phyloP scores from a whole-genome alignment of 345 rosid genomes.

The Populus pruinosa region DNA sequence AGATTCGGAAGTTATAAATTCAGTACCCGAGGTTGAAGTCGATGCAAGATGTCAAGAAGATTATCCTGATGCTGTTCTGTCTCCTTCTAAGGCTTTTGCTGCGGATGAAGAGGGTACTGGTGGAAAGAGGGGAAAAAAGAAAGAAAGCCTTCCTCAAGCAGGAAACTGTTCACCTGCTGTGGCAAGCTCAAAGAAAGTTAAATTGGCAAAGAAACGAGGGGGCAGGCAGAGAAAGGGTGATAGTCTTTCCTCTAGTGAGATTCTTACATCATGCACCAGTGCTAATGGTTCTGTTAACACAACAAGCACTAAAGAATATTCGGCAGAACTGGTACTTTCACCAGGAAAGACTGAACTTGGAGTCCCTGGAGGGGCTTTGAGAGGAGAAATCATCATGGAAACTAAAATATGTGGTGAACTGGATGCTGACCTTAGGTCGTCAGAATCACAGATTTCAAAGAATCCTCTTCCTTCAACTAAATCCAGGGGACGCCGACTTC shows the following conservation, averaged over 20 bases:
- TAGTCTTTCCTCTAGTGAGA: constrained; percentile 22
- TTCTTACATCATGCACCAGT: constrained; percentile 19
- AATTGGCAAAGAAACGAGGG: constrained; percentile 39
- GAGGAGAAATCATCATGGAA: constrained; percentile 18
- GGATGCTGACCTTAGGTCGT: constrained; percentile 14
- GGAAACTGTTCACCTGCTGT: constrained; percentile 26
- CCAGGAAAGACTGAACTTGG: constrained; percentile 27
- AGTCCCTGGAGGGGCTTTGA: constrained; percentile 23
- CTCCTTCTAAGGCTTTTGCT: constrained; percentile 31
- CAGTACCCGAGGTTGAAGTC: constrained; percentile 53
- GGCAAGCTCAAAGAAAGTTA: constrained; percentile 31
- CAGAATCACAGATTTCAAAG: constrained; percentile 24
- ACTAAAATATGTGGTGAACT: constrained; percentile 13
- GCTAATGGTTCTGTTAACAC: constrained; percentile 33
- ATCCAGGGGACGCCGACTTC: constrained; percentile 26
- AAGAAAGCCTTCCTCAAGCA: constrained; percentile 31
- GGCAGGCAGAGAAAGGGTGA: constrained; percentile 27
- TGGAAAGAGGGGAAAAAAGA: constrained; percentile 49
- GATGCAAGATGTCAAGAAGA: constrained; percentile 40
- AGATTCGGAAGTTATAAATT: constrained; percentile 94
- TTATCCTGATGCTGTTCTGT: constrained; percentile 33
- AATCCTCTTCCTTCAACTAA: constrained; percentile 33
- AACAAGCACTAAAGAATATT: constrained; percentile 27
- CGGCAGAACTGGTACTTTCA: constrained; percentile 18
- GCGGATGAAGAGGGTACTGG: constrained; percentile 25